These are phyloP conservation scores for Diaporthe longicolla DNA, from an alignment of 2,329 filamentous ascomycete genomes.

Conservation along the genomic window DNA sequence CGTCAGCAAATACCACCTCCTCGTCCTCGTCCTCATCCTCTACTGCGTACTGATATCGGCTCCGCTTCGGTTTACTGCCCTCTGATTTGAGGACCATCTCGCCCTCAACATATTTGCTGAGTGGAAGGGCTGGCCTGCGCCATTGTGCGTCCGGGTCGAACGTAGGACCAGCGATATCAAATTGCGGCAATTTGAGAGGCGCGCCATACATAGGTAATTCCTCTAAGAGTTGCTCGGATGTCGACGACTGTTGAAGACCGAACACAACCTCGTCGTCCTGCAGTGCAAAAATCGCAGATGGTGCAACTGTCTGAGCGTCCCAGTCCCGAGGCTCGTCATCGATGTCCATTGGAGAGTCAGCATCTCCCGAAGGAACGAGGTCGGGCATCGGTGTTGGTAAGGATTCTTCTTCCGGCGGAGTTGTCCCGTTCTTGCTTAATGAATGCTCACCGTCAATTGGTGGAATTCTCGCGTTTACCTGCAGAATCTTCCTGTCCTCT, in stretches of 20 bases:
- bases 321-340: conserved; percentile 55
- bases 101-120: conserved; percentile 89
- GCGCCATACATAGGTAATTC: conserved; percentile 86
- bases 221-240: conserved; percentile 81
- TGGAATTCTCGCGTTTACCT: conserved; percentile 72
- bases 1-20: conserved; percentile 55
- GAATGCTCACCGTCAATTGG: conserved; percentile 47
- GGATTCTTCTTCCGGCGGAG: conserved; percentile 47
- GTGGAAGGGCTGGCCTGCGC: conserved; percentile 82
- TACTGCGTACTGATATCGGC: conserved; percentile 85
- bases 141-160: conserved; percentile 78
- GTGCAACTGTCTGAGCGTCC: conserved; percentile 67
- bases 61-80: conserved; percentile 79
- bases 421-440: conserved; percentile 6
- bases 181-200: conserved; percentile 70
- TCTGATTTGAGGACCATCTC: conserved; percentile 79
- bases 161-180: conserved; percentile 70
- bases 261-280: conserved; percentile 87
- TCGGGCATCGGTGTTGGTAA: conserved; percentile 74
- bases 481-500: conserved; percentile 76
- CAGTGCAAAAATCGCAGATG: conserved; percentile 87
- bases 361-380: conserved; percentile 74
- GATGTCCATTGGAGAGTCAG: conserved; percentile 67
- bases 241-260: conserved; percentile 79
- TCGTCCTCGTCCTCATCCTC: conserved; percentile 74